phyloP scores from a whole-genome alignment of 176 grass and related monocot genomes.

The Raddia distichophylla region DNA sequence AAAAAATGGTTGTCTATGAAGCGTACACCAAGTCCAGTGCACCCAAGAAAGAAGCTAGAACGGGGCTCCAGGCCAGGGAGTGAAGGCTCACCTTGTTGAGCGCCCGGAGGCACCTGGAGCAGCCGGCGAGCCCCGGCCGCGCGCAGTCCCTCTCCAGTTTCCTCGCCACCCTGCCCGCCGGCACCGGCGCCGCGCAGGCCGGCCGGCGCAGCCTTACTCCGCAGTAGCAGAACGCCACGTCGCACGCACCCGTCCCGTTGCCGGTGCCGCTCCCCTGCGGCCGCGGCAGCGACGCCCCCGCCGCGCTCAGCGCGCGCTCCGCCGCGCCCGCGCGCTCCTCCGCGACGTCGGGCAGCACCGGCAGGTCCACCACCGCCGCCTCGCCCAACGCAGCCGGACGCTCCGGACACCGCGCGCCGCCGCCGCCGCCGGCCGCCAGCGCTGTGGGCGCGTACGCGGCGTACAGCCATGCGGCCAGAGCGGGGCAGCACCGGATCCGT shows the following conservation, averaged over 20 bases:
- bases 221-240: constrained; percentile 75
- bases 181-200: constrained; percentile 56
- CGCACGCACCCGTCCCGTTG: constrained; percentile 62
- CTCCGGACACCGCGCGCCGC: background rate
- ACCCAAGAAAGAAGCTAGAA: background rate
- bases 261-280: constrained; percentile 32
- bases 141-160: constrained; percentile 62
- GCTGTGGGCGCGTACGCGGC: constrained; percentile 73
- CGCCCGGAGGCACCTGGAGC: constrained; percentile 68
- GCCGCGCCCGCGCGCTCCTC: constrained; percentile 67
- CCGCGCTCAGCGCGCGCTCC: constrained; percentile 58
- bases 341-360: constrained; percentile 68
- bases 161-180: constrained; percentile 45
- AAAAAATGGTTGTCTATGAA: background rate
- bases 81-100: constrained; percentile 62
- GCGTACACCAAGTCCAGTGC: background rate
- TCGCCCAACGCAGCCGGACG: background rate
- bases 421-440: constrained; percentile 25
- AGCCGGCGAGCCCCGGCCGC: constrained; percentile 53
- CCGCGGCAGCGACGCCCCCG: constrained; percentile 47
- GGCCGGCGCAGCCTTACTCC: constrained; percentile 63
- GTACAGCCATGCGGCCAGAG: constrained; percentile 80
- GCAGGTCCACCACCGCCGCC: constrained; percentile 50
- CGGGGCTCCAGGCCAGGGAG: background rate
- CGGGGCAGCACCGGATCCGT: constrained; percentile 69